Percentiles rank a stretch among this genome's conserved stretches.
Conservation (phyloP, 2,329 filamentous ascomycete genomes). For the Hypoxylon sp. region DNA sequence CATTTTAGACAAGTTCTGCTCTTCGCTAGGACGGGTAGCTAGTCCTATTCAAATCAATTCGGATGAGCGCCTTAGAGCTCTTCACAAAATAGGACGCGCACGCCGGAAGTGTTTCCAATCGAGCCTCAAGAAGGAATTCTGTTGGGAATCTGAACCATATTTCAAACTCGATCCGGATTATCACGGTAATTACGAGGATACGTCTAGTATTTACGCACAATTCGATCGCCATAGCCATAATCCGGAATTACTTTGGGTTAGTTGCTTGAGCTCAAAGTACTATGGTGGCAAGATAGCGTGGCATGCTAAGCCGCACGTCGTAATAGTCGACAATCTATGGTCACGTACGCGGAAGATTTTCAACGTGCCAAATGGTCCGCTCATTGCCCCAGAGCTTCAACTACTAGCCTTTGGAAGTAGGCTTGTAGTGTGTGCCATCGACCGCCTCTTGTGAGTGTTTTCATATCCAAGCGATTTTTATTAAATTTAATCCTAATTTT, state of each 20-base stretch:
- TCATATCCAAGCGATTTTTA: neutral
- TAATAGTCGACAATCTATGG: constrained; percentile 45
- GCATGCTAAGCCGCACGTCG: constrained; percentile 12
- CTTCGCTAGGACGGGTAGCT: constrained; percentile 33
- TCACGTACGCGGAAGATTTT: constrained; percentile 45
- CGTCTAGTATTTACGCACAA: constrained; percentile 18
- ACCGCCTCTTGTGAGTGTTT: constrained; percentile 43
- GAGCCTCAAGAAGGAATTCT: constrained; percentile 15
- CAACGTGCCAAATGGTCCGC: constrained; percentile 33
- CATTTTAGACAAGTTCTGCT: constrained; percentile 34
- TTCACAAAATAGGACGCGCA: constrained; percentile 32
- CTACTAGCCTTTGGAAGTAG: constrained; percentile 46
- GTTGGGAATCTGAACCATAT: constrained; percentile 33
- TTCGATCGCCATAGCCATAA: constrained; percentile 9
- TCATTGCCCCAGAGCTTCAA: constrained; percentile 19
- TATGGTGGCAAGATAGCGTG: constrained; percentile 47
- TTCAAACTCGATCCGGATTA: constrained; percentile 36
- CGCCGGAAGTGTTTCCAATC: neutral
- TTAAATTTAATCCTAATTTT: constrained; percentile 28
- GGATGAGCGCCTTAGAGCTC: constrained; percentile 20
- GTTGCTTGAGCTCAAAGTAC: constrained; percentile 26
- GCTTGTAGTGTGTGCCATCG: constrained; percentile 42
- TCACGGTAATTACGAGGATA: constrained; percentile 24
- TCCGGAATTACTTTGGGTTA: neutral
- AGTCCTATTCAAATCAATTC: constrained; percentile 7